Evolutionary conservation across 2,329 filamentous ascomycete genomes (phyloP).

Genomic region (Aspergillus sclerotialis): DNA sequence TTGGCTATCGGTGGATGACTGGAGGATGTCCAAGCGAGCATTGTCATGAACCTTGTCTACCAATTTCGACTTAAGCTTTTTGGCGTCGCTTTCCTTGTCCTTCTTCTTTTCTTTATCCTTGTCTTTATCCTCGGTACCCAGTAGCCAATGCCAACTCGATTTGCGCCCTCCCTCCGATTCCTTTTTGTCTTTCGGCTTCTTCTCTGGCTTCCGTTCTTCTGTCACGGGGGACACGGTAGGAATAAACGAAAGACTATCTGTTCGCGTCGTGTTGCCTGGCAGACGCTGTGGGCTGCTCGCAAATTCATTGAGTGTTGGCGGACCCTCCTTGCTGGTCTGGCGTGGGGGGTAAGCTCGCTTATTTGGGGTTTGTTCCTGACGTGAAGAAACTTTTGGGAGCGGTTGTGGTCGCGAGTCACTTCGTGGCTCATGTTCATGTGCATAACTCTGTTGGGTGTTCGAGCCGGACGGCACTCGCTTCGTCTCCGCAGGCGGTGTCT

Average conservation of each 20-base stretch:
- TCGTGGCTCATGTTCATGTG: constrained; percentile 48
- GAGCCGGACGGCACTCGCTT: constrained; percentile 15
- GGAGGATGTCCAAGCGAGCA: constrained; percentile 60
- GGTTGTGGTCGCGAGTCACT: constrained; percentile 42
- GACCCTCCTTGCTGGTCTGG: constrained; percentile 30
- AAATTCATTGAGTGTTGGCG: constrained; percentile 57
- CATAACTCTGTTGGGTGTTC: constrained; percentile 26
- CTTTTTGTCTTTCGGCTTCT: constrained; percentile 57
- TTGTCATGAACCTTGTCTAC: constrained; percentile 60
- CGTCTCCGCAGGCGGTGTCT: constrained; percentile 54
- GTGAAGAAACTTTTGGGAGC: constrained; percentile 33
- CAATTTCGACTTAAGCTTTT: constrained; percentile 48
- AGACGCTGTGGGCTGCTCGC: constrained; percentile 60
- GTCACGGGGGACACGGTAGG: constrained; percentile 67
- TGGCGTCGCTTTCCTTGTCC: constrained; percentile 63
- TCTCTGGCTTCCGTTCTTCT: constrained; percentile 70
- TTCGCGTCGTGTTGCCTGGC: constrained; percentile 63
- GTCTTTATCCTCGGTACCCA: constrained; percentile 63
- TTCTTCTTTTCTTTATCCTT: constrained; percentile 49
- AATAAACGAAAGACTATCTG: constrained; percentile 72
- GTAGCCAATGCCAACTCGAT: constrained; percentile 72
- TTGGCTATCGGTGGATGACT: constrained; percentile 70
- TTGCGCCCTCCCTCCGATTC: constrained; percentile 66
- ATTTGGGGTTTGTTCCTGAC: constrained; percentile 19
- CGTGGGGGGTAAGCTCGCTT: constrained; percentile 26